Percentiles rank a stretch among this genome's conserved stretches.
phyloP scores from a whole-genome alignment of 208 protist species.

The Tritrichomonas foetus region DNA sequence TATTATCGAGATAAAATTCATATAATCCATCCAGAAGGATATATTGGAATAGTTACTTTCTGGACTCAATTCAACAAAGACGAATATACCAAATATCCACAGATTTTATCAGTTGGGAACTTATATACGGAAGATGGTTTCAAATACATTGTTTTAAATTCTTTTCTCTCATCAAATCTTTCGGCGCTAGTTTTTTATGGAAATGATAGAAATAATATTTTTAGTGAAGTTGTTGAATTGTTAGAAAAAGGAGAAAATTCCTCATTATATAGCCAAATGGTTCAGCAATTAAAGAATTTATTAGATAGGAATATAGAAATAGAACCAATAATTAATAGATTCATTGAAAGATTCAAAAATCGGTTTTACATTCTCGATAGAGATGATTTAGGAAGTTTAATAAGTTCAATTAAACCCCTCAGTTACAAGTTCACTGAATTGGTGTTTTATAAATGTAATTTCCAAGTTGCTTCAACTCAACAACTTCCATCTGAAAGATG shows the following conservation, averaged over 20 bases:
- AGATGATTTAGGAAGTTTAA: background rate
- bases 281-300: too few species aligned
- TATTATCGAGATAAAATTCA: background rate
- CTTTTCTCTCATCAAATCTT: background rate
- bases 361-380: background rate
- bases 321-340: background rate
- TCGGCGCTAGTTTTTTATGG: background rate
- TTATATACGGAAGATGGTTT: background rate
- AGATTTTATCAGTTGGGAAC: background rate
- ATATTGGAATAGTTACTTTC: background rate
- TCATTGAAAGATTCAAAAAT: background rate
- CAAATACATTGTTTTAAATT: background rate
- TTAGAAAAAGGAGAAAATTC: background rate
- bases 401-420: background rate
- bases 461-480: background rate
- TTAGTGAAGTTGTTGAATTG: background rate
- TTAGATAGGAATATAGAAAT: background rate
- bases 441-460: background rate
- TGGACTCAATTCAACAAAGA: background rate
- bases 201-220: background rate
- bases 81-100: background rate
- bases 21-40: background rate
- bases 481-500: background rate
- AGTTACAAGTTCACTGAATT: background rate
- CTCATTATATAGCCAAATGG: too few species aligned